These are phyloP conservation scores for Edaphochlamys debaryana DNA, from an alignment of 139 green algal genomes.

Conservation along the genomic window DNA sequence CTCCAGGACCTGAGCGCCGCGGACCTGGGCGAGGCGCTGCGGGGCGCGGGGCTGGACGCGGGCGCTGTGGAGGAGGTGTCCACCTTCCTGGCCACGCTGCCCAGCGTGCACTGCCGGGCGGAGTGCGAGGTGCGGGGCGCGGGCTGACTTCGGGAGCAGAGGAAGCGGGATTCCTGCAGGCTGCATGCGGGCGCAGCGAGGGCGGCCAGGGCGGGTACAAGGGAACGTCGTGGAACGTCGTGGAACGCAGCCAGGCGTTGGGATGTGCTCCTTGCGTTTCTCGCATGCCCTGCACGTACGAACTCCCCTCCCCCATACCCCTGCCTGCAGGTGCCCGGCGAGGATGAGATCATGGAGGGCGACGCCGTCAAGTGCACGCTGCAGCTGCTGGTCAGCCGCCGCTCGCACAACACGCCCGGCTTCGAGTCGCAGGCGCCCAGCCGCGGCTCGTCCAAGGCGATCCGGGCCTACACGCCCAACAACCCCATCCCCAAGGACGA, in stretches of 20 bases:
- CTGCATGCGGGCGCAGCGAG: too few relatives aligned
- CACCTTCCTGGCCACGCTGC: conserved; percentile 68
- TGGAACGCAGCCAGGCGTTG: too few relatives aligned
- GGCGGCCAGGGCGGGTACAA: too few relatives aligned
- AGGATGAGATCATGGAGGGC: conserved; percentile 76
- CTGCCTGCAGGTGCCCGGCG: conserved; percentile 73
- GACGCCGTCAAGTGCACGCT: conserved; percentile 76
- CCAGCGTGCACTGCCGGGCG: conserved; percentile 43
- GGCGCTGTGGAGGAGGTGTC: conserved; percentile 68
- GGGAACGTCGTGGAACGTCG: too few relatives aligned
- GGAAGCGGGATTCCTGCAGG: too few relatives aligned
- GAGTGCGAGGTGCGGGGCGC: conserved; percentile 25
- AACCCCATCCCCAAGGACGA: conserved; percentile 75
- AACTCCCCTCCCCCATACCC: too few relatives aligned
- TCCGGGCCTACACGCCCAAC: conserved; percentile 77
- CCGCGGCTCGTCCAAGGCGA: conserved; percentile 40
- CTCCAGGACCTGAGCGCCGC: conserved; percentile 60
- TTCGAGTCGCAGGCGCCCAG: conserved; percentile 50
- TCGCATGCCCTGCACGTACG: too few relatives aligned
- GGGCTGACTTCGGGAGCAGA: too few relatives aligned
- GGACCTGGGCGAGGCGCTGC: conserved; percentile 55
- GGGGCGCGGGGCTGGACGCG: conserved; percentile 49
- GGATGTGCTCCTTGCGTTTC: too few relatives aligned
- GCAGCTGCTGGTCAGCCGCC: conserved; percentile 70
- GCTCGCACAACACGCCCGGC: conserved; percentile 58